Conservation (phyloP, 2,329 filamentous ascomycete species). For the Calonectria hongkongensis region DNA sequence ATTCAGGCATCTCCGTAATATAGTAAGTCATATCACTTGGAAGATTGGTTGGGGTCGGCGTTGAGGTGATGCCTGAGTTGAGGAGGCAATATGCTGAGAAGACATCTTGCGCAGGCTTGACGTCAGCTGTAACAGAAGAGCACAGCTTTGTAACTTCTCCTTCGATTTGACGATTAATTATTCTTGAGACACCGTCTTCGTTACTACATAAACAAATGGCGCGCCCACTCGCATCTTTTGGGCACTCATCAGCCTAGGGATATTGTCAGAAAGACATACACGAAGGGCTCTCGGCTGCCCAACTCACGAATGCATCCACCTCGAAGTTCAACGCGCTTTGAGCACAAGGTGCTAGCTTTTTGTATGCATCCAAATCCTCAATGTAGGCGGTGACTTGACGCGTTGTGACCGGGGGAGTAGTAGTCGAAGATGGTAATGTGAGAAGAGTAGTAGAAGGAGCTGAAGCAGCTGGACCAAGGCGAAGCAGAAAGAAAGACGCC, state of each 20-base stretch:
- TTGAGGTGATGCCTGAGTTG: neutral
- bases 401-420: no score
- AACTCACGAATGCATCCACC: neutral
- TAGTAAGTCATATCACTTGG: neutral
- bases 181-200: no score
- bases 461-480: neutral
- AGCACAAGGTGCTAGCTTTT: neutral
- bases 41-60: neutral
- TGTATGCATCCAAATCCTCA: neutral
- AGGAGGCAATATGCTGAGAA: neutral
- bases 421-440: no score
- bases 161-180: neutral
- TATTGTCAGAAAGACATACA: neutral
- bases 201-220: neutral
- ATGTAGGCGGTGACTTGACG: neutral
- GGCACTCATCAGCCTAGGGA: neutral
- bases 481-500: neutral
- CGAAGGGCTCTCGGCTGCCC: neutral
- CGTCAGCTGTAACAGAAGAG: neutral
- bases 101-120: neutral
- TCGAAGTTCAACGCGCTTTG: neutral
- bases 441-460: neutral
- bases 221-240: neutral
- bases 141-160: neutral
- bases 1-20: neutral